These are phyloP conservation scores for Penicillium sp. DNA, from an alignment of 2,329 filamentous ascomycete species.

Conservation along the genomic window DNA sequence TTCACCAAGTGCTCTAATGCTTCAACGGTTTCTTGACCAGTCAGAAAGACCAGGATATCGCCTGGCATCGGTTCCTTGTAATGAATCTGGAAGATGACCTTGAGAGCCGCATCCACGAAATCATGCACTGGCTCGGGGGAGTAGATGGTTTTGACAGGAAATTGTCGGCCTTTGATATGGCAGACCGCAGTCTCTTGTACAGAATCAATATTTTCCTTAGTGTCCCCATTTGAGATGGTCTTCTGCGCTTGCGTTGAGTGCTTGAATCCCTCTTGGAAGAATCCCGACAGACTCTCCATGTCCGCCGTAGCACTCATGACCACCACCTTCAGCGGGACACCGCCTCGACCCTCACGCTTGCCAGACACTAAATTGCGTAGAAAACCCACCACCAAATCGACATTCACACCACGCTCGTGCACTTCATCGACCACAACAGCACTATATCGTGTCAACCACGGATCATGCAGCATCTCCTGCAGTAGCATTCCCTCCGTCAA, in stretches of 20 bases:
- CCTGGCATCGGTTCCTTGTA: conserved; percentile 84
- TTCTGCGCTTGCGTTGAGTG: conserved; percentile 8
- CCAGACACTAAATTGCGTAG: conserved; percentile 66
- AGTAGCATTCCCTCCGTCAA: conserved; percentile 94
- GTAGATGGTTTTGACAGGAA: conserved; percentile 73
- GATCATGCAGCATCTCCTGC: conserved; percentile 85
- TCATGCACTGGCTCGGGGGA: conserved; percentile 69
- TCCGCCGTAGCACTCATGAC: conserved; percentile 98
- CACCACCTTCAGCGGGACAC: conserved; percentile 74
- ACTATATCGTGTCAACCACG: conserved; percentile 75
- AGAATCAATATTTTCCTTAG: conserved; percentile 33
- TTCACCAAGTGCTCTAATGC: conserved; percentile 72
- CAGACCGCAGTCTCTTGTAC: conserved; percentile 51
- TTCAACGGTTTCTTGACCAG: conserved; percentile 90
- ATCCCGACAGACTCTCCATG: conserved; percentile 67
- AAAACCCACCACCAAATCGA: conserved; percentile 85
- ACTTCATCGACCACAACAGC: conserved; percentile 93
- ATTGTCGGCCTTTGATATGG: conserved; percentile 80
- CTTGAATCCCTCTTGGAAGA: conserved; percentile 53
- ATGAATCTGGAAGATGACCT: conserved; percentile 80
- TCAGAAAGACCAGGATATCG: conserved; percentile 86
- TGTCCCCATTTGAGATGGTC: conserved; percentile 8
- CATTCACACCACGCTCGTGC: conserved; percentile 90
- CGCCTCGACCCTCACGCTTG: conserved; percentile 57
- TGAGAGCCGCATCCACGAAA: conserved; percentile 73